These are phyloP conservation scores for Turritis glabra DNA, from an alignment of 345 rosid genomes.

Conservation along the genomic window DNA sequence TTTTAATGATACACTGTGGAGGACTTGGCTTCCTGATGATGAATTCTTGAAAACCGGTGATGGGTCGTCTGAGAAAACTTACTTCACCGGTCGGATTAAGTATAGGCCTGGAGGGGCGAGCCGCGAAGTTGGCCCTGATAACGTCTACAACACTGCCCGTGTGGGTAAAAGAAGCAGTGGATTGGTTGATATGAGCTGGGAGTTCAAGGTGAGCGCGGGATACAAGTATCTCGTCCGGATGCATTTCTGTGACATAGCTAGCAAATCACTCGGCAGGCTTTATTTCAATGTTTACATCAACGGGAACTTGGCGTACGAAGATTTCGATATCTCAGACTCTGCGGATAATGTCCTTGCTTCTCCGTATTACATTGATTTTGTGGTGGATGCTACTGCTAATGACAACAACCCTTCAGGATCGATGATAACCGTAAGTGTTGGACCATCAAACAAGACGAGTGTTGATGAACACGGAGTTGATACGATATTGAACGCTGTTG, in stretches of 20 bases:
- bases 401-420: constrained; percentile 37
- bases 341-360: constrained; percentile 61
- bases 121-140: constrained; percentile 70
- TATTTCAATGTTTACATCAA: constrained; percentile 77
- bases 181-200: constrained; percentile 70
- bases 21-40: constrained; percentile 88
- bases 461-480: constrained; percentile 45
- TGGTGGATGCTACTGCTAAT: constrained; percentile 46
- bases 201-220: constrained; percentile 50
- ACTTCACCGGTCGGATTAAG: constrained; percentile 53
- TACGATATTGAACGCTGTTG: constrained; percentile 82
- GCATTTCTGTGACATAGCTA: constrained; percentile 91
- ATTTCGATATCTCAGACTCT: constrained; percentile 74
- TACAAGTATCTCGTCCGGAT: constrained; percentile 62
- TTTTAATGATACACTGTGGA: constrained; percentile 85
- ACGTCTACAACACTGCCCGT: constrained; percentile 86
- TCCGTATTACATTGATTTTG: constrained; percentile 73
- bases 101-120: constrained; percentile 71
- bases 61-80: constrained; percentile 46
- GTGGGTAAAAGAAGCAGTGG: constrained; percentile 46
- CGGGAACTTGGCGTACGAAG: constrained; percentile 57
- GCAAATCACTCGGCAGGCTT: constrained; percentile 62
- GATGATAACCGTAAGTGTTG: constrained; percentile 55
- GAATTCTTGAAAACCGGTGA: constrained; percentile 53
- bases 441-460: constrained; percentile 70